A percentile compares a stretch with the other conserved stretches of the same genome.
Conservation (phyloP, 441 rosid species). For the Arabidopsis hybrid region DNA sequence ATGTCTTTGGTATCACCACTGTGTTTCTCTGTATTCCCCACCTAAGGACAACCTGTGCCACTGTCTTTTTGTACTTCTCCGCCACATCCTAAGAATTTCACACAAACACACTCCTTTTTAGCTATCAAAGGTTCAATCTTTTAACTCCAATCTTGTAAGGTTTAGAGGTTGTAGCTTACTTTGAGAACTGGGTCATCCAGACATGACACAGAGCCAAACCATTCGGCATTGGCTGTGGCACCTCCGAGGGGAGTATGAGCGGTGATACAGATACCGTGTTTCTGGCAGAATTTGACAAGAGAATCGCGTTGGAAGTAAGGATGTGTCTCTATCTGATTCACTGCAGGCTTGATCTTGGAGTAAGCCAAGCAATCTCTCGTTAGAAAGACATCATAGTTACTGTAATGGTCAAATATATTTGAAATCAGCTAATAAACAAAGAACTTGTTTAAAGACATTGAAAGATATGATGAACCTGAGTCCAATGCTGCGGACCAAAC, state of each 20-base stretch:
- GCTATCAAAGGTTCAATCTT: slow-evolving; percentile 1
- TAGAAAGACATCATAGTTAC: slow-evolving; percentile 87
- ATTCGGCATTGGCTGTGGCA: slow-evolving; percentile 74
- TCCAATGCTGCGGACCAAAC: slow-evolving; percentile 92
- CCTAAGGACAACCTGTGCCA: slow-evolving; percentile 77
- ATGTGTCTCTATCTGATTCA: slow-evolving; percentile 92
- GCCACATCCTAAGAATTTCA: slow-evolving; percentile 62
- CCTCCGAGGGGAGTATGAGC: slow-evolving; percentile 97
- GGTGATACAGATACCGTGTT: slow-evolving; percentile 80
- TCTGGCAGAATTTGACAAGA: slow-evolving; percentile 93
- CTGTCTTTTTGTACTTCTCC: slow-evolving; percentile 76
- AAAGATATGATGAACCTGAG: slow-evolving; percentile 62
- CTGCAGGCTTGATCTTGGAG: slow-evolving; percentile 93
- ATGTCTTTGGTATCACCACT: slow-evolving; percentile 81
- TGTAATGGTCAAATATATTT: slow-evolving; percentile 41
- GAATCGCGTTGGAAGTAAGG: slow-evolving; percentile 94
- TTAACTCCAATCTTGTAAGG: background rate
- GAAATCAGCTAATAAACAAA: background rate
- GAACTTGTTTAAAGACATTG: background rate
- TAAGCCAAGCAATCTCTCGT: slow-evolving; percentile 95
- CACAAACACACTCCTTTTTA: background rate
- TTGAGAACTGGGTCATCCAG: slow-evolving; percentile 81
- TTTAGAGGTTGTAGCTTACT: slow-evolving; percentile 47
- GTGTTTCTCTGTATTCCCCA: slow-evolving; percentile 93
- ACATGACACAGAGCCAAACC: slow-evolving; percentile 81